phyloP scores from a whole-genome alignment of 495 filamentous ascomycete genomes.

The Penicillium parvum region DNA sequence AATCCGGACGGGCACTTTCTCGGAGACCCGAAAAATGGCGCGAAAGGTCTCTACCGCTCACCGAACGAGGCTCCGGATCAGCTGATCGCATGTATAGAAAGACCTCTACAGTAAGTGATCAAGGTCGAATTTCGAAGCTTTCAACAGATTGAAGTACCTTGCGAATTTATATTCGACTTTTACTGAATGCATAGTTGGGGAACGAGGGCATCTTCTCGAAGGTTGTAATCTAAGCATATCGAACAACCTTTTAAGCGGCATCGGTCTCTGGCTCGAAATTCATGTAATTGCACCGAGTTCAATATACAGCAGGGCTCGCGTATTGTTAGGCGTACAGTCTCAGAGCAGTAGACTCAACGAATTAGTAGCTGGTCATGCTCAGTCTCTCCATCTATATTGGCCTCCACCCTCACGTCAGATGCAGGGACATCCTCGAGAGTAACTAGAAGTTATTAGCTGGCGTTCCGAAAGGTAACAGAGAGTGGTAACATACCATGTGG shows the following conservation, averaged over 20 bases:
- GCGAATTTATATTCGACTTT: no score
- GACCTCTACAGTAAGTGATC: background rate
- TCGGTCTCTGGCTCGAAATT: no score
- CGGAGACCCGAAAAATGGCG: conserved; percentile 17
- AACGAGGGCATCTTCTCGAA: no score
- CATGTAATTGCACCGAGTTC: no score
- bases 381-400: conserved; percentile 17
- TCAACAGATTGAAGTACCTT: no score
- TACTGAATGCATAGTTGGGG: no score
- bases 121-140: background rate
- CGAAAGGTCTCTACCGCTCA: conserved; percentile 16
- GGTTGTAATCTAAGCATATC: no score
- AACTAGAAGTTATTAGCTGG: conserved; percentile 15
- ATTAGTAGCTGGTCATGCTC: conserved; percentile 19
- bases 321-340: no score
- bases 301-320: background rate
- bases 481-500: conserved; percentile 60
- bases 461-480: background rate
- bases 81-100: conserved; percentile 8
- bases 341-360: background rate
- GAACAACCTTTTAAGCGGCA: no score
- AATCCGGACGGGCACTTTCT: conserved; percentile 23
- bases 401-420: conserved; percentile 15
- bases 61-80: conserved; percentile 19
- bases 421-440: conserved; percentile 11